These are phyloP conservation scores for Paramyrothecium sp. DNA, from an alignment of 2,329 filamentous ascomycete genomes.

Conservation along the genomic window DNA sequence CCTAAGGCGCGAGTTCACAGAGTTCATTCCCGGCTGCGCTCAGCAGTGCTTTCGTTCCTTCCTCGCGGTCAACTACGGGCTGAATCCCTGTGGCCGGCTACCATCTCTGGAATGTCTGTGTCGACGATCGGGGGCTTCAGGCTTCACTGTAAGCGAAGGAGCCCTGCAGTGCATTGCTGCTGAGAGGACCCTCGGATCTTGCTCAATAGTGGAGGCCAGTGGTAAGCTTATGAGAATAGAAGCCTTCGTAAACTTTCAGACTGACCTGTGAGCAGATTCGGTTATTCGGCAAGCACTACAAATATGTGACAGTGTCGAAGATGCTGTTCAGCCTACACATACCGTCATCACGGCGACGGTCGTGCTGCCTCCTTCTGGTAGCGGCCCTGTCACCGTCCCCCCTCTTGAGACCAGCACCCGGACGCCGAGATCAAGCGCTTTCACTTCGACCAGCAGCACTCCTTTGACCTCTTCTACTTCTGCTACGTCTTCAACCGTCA, in stretches of 20 bases:
- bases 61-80: slow-evolving; percentile 57
- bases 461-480: not conserved
- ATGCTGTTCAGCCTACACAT: slow-evolving; percentile 57
- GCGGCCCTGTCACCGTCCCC: slow-evolving; percentile 27
- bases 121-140: slow-evolving; percentile 53
- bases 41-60: slow-evolving; percentile 61
- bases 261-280: slow-evolving; percentile 27
- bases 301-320: slow-evolving; percentile 54
- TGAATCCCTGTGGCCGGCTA: slow-evolving; percentile 43
- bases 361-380: slow-evolving; percentile 28
- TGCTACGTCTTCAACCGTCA: not conserved
- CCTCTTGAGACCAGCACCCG: slow-evolving; percentile 13
- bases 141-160: slow-evolving; percentile 71
- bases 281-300: slow-evolving; percentile 49
- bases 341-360: slow-evolving; percentile 57
- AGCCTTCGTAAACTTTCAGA: not conserved
- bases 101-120: slow-evolving; percentile 64
- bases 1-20: slow-evolving; percentile 36
- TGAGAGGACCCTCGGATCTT: slow-evolving; percentile 48
- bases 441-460: not conserved
- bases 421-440: slow-evolving; percentile 1
- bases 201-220: slow-evolving; percentile 41
- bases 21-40: slow-evolving; percentile 58
- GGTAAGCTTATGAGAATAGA: slow-evolving; percentile 15
- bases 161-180: slow-evolving; percentile 66